Evolutionary conservation across 192 early-diverging fungal species (phyloP).

Genomic region (Linnemannia zychae): DNA sequence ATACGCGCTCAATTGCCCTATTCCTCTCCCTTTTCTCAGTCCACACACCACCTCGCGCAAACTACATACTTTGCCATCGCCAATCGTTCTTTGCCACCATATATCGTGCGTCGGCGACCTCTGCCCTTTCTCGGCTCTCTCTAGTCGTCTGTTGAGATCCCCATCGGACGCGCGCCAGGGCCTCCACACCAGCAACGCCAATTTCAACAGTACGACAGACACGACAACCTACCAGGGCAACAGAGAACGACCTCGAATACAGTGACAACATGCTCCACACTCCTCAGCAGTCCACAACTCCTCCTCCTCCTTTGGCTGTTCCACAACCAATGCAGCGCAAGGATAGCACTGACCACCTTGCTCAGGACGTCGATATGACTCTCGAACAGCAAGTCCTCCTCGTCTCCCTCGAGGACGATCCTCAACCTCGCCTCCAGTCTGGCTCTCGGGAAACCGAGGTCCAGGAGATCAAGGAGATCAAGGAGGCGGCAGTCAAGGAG

Average conservation of each 20-base stretch:
- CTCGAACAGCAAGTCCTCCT: slow-evolving; percentile 7
- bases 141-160: slow-evolving; percentile 1
- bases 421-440: neutral
- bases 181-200: neutral
- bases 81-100: neutral
- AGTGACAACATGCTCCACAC: neutral
- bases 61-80: neutral
- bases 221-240: neutral
- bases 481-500: neutral
- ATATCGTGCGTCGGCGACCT: neutral
- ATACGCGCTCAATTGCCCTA: neutral
- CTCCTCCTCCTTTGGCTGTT: neutral
- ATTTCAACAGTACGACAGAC: neutral
- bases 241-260: neutral
- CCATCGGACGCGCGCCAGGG: neutral
- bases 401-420: neutral
- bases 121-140: neutral
- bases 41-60: neutral
- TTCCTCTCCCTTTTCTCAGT: neutral
- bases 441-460: neutral
- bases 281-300: neutral
- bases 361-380: neutral
- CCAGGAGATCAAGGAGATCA: neutral
- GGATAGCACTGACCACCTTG: neutral
- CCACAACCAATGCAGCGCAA: neutral